These are phyloP conservation scores for Clausena lansium DNA, from an alignment of 345 rosid genomes.

Conservation along the genomic window DNA sequence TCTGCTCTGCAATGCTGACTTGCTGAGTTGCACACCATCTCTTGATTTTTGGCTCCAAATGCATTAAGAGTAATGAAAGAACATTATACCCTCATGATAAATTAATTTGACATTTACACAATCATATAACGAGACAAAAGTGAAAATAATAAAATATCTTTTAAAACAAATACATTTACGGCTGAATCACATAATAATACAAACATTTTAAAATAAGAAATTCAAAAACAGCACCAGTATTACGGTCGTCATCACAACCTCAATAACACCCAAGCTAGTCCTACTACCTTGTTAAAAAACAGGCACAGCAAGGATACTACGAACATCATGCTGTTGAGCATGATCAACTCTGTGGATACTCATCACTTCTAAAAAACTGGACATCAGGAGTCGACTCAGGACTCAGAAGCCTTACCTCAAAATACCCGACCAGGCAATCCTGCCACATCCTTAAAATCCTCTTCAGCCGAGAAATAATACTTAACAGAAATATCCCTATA, in stretches of 20 bases:
- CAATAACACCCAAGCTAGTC: constrained; percentile 86
- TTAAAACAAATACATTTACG: no score
- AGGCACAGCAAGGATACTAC: constrained; percentile 85
- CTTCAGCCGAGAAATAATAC: constrained; percentile 73
- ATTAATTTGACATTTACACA: no score
- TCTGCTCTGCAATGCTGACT: no score
- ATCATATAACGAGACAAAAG: no score
- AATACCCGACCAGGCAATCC: constrained; percentile 89
- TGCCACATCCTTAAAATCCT: constrained; percentile 55
- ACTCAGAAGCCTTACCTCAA: constrained; percentile 79
- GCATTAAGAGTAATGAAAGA: no score
- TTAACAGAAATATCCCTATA: constrained; percentile 75
- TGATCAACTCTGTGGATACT: constrained; percentile 63
- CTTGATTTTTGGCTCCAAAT: no score
- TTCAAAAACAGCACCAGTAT: no score
- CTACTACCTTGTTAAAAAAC: constrained; percentile 81
- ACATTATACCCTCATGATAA: no score
- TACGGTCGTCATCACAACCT: constrained; percentile 66
- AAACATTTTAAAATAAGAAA: no score
- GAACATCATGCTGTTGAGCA: constrained; percentile 69
- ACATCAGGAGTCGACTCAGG: constrained; percentile 77
- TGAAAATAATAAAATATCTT: no score
- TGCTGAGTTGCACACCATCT: no score
- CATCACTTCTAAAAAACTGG: constrained; percentile 79
- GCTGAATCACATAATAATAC: no score